A percentile compares a stretch with the other conserved stretches of the same genome.
phyloP scores from a whole-genome alignment of 75 land plant genomes.

The Picea sitchensis region DNA sequence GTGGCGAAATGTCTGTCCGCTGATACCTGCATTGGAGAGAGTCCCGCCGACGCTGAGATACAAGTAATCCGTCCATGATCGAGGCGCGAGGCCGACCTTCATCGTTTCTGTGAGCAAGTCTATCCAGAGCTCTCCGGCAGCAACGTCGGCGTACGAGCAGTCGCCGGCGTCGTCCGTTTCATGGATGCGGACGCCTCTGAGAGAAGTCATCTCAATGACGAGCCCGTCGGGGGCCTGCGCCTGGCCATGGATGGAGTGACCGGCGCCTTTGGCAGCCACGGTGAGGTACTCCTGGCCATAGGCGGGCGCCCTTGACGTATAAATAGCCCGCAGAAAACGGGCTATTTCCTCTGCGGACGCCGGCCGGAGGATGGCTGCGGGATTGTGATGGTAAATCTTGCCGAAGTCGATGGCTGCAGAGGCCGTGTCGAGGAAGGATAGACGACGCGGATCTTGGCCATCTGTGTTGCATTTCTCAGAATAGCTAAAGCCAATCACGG shows the following conservation, averaged over 20 bases:
- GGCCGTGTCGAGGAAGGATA: neutral
- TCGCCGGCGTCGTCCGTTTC: no score
- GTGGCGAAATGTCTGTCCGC: slow-evolving; percentile 59
- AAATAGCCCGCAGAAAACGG: neutral
- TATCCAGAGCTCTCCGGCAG: slow-evolving; percentile 53
- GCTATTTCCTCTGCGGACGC: neutral
- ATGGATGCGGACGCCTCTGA: slow-evolving; percentile 6
- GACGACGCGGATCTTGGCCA: neutral
- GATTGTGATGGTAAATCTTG: slow-evolving; percentile 1
- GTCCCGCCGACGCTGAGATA: slow-evolving; percentile 66
- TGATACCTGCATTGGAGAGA: slow-evolving; percentile 66
- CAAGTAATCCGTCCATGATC: slow-evolving; percentile 67
- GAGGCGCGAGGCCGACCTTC: slow-evolving; percentile 48
- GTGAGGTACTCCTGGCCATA: neutral
- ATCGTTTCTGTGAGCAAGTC: slow-evolving; percentile 39
- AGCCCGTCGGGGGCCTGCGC: slow-evolving; percentile 50
- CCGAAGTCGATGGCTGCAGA: neutral
- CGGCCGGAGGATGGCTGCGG: slow-evolving; percentile 2
- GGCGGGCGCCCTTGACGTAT: neutral
- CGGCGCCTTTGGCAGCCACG: slow-evolving; percentile 19
- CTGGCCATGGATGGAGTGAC: slow-evolving; percentile 53
- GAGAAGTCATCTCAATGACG: slow-evolving; percentile 46
- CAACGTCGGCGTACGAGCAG: slow-evolving; percentile 26
- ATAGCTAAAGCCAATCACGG: neutral
- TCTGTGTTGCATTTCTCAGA: neutral